Conservation (phyloP, 2,329 filamentous ascomycete genomes). For the Penicillium sp. region DNA sequence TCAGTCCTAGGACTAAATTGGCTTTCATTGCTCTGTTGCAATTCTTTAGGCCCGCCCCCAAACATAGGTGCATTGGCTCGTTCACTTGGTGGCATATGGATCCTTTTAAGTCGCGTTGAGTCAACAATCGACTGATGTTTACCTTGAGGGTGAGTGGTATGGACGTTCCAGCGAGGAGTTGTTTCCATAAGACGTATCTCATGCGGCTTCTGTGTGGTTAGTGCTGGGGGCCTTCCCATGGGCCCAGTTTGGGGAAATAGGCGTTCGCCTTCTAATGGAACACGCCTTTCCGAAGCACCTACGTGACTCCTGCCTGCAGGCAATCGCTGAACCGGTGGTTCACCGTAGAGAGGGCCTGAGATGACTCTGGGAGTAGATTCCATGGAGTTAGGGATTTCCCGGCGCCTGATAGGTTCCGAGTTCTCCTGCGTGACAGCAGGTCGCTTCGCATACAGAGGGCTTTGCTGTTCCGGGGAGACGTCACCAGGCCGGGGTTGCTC, state of each 20-base stretch:
- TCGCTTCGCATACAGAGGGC: constrained; percentile 18
- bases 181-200: constrained; percentile 20
- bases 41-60: constrained; percentile 31
- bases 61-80: constrained; percentile 32
- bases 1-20: constrained; percentile 20
- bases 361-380: constrained; percentile 16
- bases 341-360: constrained; percentile 15
- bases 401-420: constrained; percentile 12
- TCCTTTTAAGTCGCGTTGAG: constrained; percentile 18
- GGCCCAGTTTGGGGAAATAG: constrained; percentile 8
- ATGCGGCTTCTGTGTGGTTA: constrained; percentile 29
- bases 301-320: constrained; percentile 9
- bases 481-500: constrained; percentile 12
- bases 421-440: constrained; percentile 19
- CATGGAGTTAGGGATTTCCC: constrained; percentile 8
- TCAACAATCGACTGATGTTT: constrained; percentile 24
- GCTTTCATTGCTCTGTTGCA: constrained; percentile 14
- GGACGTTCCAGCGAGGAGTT: constrained; percentile 18
- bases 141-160: constrained; percentile 23
- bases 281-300: constrained; percentile 13
- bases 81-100: constrained; percentile 15
- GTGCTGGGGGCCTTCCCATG: constrained; percentile 13
- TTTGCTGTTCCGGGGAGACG: constrained; percentile 14
- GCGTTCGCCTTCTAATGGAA: constrained; percentile 10
- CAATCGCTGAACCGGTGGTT: constrained; percentile 9